Conservation (phyloP, 1,284 basidiomycete genomes). For the Ceratorhiza oryzae-sativae region DNA sequence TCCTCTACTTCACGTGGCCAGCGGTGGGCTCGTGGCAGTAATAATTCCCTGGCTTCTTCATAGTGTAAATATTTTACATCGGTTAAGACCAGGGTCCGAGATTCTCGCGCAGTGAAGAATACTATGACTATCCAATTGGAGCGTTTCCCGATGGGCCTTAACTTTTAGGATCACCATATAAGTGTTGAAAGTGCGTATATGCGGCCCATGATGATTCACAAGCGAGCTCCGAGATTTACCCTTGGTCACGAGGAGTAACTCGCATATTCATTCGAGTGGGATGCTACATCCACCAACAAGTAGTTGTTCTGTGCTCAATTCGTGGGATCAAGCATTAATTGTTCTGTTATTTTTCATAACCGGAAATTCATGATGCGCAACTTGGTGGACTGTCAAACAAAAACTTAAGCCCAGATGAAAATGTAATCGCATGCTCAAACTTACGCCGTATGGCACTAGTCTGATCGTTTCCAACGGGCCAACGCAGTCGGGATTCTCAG, state of each 20-base stretch:
- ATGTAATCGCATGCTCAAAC: not conserved
- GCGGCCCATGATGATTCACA: not conserved
- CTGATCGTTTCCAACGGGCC: conserved; percentile 3
- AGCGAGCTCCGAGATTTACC: conserved; percentile 28
- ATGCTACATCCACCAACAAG: not conserved
- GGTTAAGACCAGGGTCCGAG: conserved; percentile 15
- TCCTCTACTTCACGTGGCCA: conserved; percentile 19
- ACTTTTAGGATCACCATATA: not conserved
- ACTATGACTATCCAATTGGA: conserved; percentile 15
- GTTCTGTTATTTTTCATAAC: conserved; percentile 12
- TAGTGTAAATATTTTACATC: conserved; percentile 15
- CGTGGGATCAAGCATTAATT: not conserved
- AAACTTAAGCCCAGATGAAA: not conserved
- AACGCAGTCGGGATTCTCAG: conserved; percentile 26
- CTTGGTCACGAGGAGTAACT: conserved; percentile 15
- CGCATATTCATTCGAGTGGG: not conserved
- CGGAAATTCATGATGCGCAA: conserved; percentile 26
- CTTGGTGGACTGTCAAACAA: conserved; percentile 1
- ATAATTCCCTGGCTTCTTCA: not conserved
- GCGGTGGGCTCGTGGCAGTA: not conserved
- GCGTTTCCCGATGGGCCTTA: conserved; percentile 3
- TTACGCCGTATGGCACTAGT: conserved; percentile 14
- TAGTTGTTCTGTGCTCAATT: too few species aligned
- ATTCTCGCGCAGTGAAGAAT: conserved; percentile 14
- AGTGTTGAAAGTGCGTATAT: not conserved